A percentile compares a stretch with the other conserved stretches of the same genome.
Conservation (phyloP, 352 stramenopile species). For the Phytophthora citricola region DNA sequence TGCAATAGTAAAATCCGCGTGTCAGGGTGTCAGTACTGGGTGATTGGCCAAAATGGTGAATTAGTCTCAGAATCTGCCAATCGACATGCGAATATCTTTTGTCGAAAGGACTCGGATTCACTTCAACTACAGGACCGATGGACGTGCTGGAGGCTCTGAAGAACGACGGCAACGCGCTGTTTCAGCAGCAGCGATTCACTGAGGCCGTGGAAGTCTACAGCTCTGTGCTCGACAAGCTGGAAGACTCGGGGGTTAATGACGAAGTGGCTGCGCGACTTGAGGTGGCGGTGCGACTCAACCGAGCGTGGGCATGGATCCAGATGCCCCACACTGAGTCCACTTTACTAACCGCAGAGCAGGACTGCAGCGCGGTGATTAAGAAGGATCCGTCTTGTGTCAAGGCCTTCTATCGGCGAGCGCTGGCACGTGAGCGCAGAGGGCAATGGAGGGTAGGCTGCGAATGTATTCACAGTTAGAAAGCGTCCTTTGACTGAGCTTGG, state of each 20-base stretch:
- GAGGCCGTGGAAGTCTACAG: constrained; percentile 65
- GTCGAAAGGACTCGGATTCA: constrained; percentile 18
- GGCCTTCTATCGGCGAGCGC: constrained; percentile 87
- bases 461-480: not conserved
- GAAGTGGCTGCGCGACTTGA: constrained; percentile 40
- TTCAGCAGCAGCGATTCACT: constrained; percentile 49
- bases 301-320: constrained; percentile 65
- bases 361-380: constrained; percentile 76
- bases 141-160: constrained; percentile 56
- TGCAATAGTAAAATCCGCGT: constrained; percentile 72
- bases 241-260: not conserved
- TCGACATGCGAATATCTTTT: constrained; percentile 72
- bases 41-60: constrained; percentile 37
- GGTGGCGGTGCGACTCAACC: constrained; percentile 67
- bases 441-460: constrained; percentile 49
- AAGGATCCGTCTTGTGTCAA: constrained; percentile 87
- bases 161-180: constrained; percentile 62
- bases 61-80: constrained; percentile 88
- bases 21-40: constrained; percentile 90
- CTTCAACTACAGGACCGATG: constrained; percentile 23
- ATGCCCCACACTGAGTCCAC: constrained; percentile 9
- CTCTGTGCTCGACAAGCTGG: constrained; percentile 35
- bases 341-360: constrained; percentile 53
- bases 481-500: not conserved
- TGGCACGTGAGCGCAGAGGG: constrained; percentile 75